Conservation (phyloP, 2,329 filamentous ascomycete species). For the Nannizziopsis arthrosporioides region DNA sequence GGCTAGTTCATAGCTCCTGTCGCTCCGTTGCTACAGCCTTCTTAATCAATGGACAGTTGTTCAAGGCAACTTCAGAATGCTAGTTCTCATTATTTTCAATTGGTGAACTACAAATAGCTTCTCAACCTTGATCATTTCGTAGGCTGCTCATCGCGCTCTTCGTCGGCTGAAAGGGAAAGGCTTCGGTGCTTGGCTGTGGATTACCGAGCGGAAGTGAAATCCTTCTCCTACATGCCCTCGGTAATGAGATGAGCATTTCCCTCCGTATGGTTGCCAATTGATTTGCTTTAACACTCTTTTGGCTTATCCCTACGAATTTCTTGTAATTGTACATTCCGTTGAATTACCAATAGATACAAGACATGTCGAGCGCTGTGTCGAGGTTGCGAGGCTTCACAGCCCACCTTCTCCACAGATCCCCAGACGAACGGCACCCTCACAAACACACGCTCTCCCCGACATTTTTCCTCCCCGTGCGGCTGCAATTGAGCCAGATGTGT, state of each 20-base stretch:
- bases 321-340: background rate
- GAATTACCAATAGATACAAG: background rate
- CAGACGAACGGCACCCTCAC: conserved; percentile 28
- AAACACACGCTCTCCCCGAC: conserved; percentile 63
- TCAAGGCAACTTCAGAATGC: conserved; percentile 2
- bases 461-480: conserved; percentile 78
- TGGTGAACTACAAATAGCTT: no score
- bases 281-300: no score
- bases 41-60: conserved; percentile 33
- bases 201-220: background rate
- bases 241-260: no score
- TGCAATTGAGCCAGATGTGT: conserved; percentile 66
- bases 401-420: conserved; percentile 19
- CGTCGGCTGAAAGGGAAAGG: background rate
- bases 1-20: conserved; percentile 28
- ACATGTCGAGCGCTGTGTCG: conserved; percentile 22
- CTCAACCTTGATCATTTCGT: background rate
- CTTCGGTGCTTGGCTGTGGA: background rate
- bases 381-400: conserved; percentile 23
- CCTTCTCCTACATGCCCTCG: background rate
- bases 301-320: background rate
- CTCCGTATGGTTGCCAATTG: no score
- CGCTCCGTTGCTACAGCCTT: conserved; percentile 31
- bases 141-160: background rate
- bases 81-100: no score